These are phyloP conservation scores for Pseudonectria foliicola DNA, from an alignment of 2,329 filamentous ascomycete species.

Conservation along the genomic window DNA sequence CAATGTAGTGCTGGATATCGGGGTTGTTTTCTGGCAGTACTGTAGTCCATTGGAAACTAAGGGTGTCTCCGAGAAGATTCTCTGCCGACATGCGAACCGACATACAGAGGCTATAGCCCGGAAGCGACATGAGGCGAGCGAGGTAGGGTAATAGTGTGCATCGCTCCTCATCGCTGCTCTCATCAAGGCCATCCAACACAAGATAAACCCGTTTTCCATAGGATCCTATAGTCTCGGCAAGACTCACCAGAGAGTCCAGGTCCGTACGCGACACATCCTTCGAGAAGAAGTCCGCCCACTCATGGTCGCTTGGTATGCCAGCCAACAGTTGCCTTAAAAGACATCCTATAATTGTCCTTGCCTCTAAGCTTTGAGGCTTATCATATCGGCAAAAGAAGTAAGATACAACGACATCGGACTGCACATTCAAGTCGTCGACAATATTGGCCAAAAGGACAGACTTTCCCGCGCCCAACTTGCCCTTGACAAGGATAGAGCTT, in stretches of 20 bases:
- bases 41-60: background rate
- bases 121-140: background rate
- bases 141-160: background rate
- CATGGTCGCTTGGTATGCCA: background rate
- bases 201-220: background rate
- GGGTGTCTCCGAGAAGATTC: background rate
- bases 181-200: conserved; percentile 13
- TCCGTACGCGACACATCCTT: background rate
- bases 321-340: conserved; percentile 30
- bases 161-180: conserved; percentile 2
- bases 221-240: background rate
- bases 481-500: conserved; percentile 27
- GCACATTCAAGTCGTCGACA: conserved; percentile 29
- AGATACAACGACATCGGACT: background rate
- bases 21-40: conserved; percentile 15
- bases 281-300: background rate
- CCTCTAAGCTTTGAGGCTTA: conserved; percentile 20
- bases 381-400: conserved; percentile 31
- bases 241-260: background rate
- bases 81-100: background rate
- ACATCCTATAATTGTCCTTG: conserved; percentile 25
- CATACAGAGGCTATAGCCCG: conserved; percentile 1
- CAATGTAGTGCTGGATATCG: conserved; percentile 17
- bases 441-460: conserved; percentile 39
- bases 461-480: conserved; percentile 38